Base-by-base conservation (phyloP, 2,329 filamentous ascomycete species). In the Aschersonia sp. region DNA sequence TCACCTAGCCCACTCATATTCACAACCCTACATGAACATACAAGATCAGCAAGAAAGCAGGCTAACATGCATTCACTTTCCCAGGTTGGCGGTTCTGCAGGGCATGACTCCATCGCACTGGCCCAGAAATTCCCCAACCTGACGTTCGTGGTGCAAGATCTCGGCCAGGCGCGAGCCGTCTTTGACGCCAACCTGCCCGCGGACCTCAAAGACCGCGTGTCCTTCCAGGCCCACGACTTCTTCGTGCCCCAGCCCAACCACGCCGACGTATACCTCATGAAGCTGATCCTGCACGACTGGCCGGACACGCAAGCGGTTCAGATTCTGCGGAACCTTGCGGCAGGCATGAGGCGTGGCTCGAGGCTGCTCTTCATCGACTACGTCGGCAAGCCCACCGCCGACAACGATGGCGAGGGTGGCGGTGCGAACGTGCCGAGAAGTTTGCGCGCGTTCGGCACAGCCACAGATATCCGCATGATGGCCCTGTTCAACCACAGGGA, bases 281-380 rank as follows among this genome's bases (percentile, higher is more conserved):
- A 74, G 54, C 60, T 69, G 50, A 73, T 78, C 48, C 62, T 79
- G 12, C 75, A 78, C 56, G 73, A 77, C 60, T 76, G 72, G 71
- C 65, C 72, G 0, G 72, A 76, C 47, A 59, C 62, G 30, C 63
- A 71, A 45, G 59, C 60, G 5, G 49, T 62, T 29, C 55, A 58
- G 47, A 71, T 74, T 45, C 58, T 69, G 41, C 63, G 60, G 41
- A 63, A 61, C 1, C 57, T 75, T 31, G 55, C 68, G 0, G 68
- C 72, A 1, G 63, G 67, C 32, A 52, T 76, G 51, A 64, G 69
- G 51, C 61, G 69, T 2, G 65, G 75, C 40, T 60, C 66, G 9
- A 58, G 57, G 29, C 57, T 69, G 3, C 51, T 69, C 11, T 51
- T 68, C 31, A 59, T 65, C 46, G 66, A 69, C 48, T 63, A 63